A percentile compares a stretch with the other conserved stretches of the same genome.
Evolutionary conservation across 1,284 basidiomycete genomes (phyloP).

Genomic region (Sphaerobolus stellatus): DNA sequence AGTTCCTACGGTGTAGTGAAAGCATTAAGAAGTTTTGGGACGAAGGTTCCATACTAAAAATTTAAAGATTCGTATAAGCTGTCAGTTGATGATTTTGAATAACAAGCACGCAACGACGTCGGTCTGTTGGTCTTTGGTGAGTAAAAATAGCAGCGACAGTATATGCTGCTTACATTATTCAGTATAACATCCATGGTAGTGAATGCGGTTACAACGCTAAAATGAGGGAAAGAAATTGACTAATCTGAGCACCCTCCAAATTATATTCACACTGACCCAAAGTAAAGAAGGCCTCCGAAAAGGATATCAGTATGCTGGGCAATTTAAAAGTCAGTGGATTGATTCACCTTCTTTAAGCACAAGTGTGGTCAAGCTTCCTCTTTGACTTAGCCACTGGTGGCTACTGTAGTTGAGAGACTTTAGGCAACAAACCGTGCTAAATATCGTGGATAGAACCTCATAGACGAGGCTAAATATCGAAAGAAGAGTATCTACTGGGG

Average conservation of each 20-base stretch:
- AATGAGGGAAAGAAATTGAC: background rate
- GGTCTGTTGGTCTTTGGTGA: background rate
- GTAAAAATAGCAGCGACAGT: background rate
- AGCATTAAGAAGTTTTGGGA: slow-evolving; percentile 31
- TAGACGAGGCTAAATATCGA: too few relatives aligned
- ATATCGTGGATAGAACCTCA: too few relatives aligned
- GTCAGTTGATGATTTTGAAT: background rate
- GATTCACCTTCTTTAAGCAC: background rate
- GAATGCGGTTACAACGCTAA: background rate
- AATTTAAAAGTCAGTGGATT: background rate
- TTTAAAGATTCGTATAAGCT: background rate
- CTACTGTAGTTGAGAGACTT: too few relatives aligned
- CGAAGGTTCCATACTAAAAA: slow-evolving; percentile 24
- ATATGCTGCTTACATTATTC: background rate
- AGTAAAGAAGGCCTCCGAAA: background rate
- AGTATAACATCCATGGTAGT: background rate
- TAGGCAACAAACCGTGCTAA: too few relatives aligned
- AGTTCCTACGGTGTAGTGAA: slow-evolving; percentile 26
- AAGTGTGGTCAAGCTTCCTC: background rate
- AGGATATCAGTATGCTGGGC: background rate
- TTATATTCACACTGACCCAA: background rate
- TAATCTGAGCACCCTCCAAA: background rate
- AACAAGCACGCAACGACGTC: background rate
- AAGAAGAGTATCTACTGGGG: too few relatives aligned
- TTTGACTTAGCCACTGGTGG: background rate